phyloP scores from a whole-genome alignment of 768 basidiomycete species.

The Gloeophyllum trabeum region DNA sequence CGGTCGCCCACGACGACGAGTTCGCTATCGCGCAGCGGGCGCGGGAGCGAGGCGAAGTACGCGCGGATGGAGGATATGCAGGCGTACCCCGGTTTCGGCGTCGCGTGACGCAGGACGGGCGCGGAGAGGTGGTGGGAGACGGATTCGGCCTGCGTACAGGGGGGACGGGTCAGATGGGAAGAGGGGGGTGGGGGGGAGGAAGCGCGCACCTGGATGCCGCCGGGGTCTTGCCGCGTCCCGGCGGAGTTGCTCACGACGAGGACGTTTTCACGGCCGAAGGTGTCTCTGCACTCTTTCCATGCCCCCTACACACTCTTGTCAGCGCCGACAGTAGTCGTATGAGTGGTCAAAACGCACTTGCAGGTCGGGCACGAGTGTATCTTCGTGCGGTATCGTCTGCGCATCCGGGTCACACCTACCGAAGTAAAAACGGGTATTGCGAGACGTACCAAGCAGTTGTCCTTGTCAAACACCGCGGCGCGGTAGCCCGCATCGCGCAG shows the following conservation, averaged over 20 bases:
- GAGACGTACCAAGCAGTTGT: constrained; percentile 79
- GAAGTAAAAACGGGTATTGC: background rate
- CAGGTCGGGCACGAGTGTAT: constrained; percentile 67
- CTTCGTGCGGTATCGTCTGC: constrained; percentile 74
- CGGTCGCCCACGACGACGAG: constrained; percentile 87
- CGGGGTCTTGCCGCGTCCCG: constrained; percentile 67
- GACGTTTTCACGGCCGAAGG: constrained; percentile 71
- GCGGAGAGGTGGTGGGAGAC: constrained; percentile 67
- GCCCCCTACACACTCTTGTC: constrained; percentile 33
- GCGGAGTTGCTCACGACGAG: constrained; percentile 94
- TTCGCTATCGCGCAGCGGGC: constrained; percentile 48
- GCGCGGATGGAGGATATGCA: constrained; percentile 61
- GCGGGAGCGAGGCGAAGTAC: constrained; percentile 59
- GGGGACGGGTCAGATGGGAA: background rate
- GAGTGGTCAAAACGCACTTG: constrained; percentile 30
- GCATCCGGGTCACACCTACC: no score
- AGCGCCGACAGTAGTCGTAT: background rate
- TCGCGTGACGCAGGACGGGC: constrained; percentile 71
- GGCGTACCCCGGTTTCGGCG: constrained; percentile 70
- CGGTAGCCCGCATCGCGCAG: constrained; percentile 69
- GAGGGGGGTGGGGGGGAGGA: background rate
- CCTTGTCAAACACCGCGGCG: constrained; percentile 94
- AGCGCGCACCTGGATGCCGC: constrained; percentile 63
- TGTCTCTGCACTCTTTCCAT: constrained; percentile 61
- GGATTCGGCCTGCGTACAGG: constrained; percentile 63